Conservation (phyloP, 345 rosid species). For the Brassica rapa region DNA sequence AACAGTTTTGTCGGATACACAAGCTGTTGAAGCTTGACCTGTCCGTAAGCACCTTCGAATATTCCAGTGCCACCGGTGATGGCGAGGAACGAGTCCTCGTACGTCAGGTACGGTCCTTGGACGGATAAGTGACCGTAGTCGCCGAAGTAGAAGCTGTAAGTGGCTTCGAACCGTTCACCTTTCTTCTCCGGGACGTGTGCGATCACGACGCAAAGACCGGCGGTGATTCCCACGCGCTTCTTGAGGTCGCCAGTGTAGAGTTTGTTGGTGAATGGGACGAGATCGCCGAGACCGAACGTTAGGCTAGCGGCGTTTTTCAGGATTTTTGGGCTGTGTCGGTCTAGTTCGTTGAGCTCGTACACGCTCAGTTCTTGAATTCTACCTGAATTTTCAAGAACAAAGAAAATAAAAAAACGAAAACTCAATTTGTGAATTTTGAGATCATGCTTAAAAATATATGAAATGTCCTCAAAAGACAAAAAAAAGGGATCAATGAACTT, state of each 20-base stretch:
- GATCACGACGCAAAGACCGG: neutral
- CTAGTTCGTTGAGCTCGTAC: constrained; percentile 3
- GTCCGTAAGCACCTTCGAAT: neutral
- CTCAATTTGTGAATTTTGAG: neutral
- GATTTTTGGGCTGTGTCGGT: neutral
- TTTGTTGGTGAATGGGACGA: neutral
- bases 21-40: constrained; percentile 1
- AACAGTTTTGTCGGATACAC: constrained; percentile 1
- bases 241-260: neutral
- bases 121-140: neutral
- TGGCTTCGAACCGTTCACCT: neutral
- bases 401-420: neutral
- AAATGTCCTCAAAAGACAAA: neutral
- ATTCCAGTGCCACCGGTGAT: neutral
- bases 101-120: neutral
- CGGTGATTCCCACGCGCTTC: constrained; percentile 1
- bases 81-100: neutral
- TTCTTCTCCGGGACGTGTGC: neutral
- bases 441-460: neutral
- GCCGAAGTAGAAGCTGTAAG: neutral
- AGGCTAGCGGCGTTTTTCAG: neutral
- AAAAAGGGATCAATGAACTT: neutral
- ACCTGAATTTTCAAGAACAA: neutral
- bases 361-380: neutral
- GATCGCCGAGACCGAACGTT: neutral